Conservation (phyloP, 2,329 filamentous ascomycete genomes). For the Dactylella cylindrospora region DNA sequence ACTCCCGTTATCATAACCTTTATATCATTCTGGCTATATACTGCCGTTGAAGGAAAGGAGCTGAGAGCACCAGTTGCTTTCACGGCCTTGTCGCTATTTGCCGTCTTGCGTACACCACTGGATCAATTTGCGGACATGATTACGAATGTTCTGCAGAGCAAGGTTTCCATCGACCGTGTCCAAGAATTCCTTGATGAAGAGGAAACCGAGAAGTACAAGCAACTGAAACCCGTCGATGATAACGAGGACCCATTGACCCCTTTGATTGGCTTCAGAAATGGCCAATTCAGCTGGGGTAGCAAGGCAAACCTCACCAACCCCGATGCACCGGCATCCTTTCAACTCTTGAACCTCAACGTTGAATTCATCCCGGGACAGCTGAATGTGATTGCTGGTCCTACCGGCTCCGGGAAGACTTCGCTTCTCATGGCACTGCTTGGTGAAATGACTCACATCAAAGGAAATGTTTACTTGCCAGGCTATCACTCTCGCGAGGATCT, state of each 20-base stretch:
- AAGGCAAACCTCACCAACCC: conserved; percentile 56
- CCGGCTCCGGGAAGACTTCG: conserved; percentile 93
- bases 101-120: conserved; percentile 84
- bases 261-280: conserved; percentile 79
- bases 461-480: conserved; percentile 80
- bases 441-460: conserved; percentile 86
- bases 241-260: conserved; percentile 70
- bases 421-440: conserved; percentile 92
- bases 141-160: conserved; percentile 94
- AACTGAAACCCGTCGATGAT: conserved; percentile 65
- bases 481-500: conserved; percentile 84
- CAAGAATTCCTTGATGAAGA: conserved; percentile 91
- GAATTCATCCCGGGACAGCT: conserved; percentile 82
- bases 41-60: conserved; percentile 81
- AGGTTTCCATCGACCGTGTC: conserved; percentile 90
- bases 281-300: conserved; percentile 85
- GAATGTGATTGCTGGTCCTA: conserved; percentile 90
- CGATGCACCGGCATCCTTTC: conserved; percentile 67
- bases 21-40: conserved; percentile 92
- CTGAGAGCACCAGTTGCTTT: conserved; percentile 92
- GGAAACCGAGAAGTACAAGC: conserved; percentile 92
- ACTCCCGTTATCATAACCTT: conserved; percentile 95
- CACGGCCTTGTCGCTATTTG: conserved; percentile 93
- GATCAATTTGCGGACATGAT: conserved; percentile 99
- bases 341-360: conserved; percentile 78